These are phyloP conservation scores for Cladosporium oxysporum DNA, from an alignment of 2,329 filamentous ascomycete species.

Conservation along the genomic window DNA sequence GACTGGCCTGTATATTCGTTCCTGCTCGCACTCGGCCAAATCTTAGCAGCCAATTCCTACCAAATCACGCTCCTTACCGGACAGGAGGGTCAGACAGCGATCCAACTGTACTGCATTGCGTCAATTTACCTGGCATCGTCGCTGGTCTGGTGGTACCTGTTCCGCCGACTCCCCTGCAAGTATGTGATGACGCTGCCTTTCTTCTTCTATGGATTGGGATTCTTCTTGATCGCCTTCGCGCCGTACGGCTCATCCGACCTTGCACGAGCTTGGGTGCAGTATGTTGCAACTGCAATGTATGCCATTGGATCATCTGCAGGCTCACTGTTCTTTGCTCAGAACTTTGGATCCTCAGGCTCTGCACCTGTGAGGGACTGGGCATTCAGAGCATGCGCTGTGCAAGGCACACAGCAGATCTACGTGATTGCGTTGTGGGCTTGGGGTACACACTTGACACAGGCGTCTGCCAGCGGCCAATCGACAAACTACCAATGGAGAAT, in stretches of 20 bases:
- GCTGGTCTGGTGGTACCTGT: conserved; percentile 63
- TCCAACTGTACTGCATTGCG: conserved; percentile 62
- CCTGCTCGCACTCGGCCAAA: conserved; percentile 62
- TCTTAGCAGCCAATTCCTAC: conserved; percentile 66
- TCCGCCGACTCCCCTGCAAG: conserved; percentile 59
- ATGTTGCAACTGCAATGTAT: conserved; percentile 63
- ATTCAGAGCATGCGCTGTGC: conserved; percentile 65
- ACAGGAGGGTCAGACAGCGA: conserved; percentile 59
- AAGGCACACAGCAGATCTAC: conserved; percentile 68
- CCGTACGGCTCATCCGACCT: conserved; percentile 50
- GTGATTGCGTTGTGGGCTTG: conserved; percentile 67
- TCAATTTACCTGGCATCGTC: conserved; percentile 61
- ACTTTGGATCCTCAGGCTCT: conserved; percentile 56
- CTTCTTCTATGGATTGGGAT: conserved; percentile 63
- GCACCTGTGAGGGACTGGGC: conserved; percentile 65
- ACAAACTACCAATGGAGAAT: conserved; percentile 28
- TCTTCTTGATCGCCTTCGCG: conserved; percentile 62
- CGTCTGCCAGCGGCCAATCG: background rate
- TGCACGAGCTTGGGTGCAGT: conserved; percentile 57
- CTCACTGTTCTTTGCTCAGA: conserved; percentile 66
- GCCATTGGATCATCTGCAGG: conserved; percentile 63
- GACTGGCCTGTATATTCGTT: conserved; percentile 64
- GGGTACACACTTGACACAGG: conserved; percentile 48
- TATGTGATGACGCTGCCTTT: conserved; percentile 63
- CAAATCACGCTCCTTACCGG: conserved; percentile 68